Percentiles rank a stretch among this genome's conserved stretches.
Conservation (phyloP, 805 yeast genomes). For the Lipomyces spencermartinsiae region DNA sequence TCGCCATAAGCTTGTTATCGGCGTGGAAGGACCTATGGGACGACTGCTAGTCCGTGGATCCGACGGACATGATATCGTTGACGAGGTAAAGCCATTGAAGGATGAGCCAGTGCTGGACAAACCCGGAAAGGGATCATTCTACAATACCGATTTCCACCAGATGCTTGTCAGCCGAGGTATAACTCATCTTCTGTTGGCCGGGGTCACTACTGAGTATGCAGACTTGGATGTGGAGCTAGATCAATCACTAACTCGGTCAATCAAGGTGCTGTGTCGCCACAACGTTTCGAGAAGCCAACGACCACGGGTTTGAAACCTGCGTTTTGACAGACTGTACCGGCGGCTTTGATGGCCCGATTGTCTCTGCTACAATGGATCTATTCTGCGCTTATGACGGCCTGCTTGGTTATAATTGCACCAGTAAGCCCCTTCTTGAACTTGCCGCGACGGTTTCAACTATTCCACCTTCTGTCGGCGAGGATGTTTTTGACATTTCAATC, state of each 20-base stretch:
- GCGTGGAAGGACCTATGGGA: slow-evolving; percentile 47
- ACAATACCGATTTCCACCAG: slow-evolving; percentile 46
- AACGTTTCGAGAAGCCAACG: slow-evolving; percentile 47
- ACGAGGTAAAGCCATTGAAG: slow-evolving; percentile 43
- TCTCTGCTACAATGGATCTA: slow-evolving; percentile 33
- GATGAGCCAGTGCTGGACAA: slow-evolving; percentile 46
- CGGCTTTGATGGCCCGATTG: slow-evolving; percentile 40
- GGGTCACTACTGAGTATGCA: slow-evolving; percentile 46
- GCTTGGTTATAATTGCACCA: slow-evolving; percentile 39
- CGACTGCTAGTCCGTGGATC: slow-evolving; percentile 45
- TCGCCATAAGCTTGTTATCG: slow-evolving; percentile 42
- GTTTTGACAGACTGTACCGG: slow-evolving; percentile 42
- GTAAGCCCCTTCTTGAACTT: slow-evolving; percentile 35
- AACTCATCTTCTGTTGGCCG: slow-evolving; percentile 44
- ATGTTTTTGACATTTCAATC: slow-evolving; percentile 20
- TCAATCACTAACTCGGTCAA: background rate
- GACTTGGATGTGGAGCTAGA: background rate
- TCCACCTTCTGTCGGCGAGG: slow-evolving; percentile 6
- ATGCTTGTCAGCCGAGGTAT: slow-evolving; percentile 44
- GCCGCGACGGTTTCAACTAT: slow-evolving; percentile 28
- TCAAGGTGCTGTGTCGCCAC: slow-evolving; percentile 46
- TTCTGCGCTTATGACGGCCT: slow-evolving; percentile 43
- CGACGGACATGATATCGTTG: slow-evolving; percentile 47
- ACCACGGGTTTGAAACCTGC: slow-evolving; percentile 46
- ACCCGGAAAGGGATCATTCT: slow-evolving; percentile 49